Percentiles rank a stretch among this genome's conserved stretches.
phyloP scores from a whole-genome alignment of 441 rosid species.

The Mallotus repandus region DNA sequence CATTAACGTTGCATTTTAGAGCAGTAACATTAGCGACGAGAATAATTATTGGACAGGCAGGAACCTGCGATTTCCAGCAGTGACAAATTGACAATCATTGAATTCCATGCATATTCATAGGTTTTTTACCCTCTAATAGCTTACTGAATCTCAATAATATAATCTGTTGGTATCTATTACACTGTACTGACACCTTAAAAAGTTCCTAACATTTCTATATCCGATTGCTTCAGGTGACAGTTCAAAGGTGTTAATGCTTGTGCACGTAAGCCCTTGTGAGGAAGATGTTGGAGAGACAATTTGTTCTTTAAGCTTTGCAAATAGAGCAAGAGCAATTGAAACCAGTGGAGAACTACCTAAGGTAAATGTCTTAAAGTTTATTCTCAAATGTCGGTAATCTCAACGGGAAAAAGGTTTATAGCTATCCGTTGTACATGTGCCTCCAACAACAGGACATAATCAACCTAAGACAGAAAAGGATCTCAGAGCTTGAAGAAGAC shows the following conservation, averaged over 20 bases:
- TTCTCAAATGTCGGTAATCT: background rate
- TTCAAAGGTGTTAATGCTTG: conserved; percentile 88
- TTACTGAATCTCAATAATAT: background rate
- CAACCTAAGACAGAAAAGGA: conserved; percentile 50
- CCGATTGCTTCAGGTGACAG: conserved; percentile 48
- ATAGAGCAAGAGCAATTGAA: conserved; percentile 77
- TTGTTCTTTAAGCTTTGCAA: conserved; percentile 79
- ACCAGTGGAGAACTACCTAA: conserved; percentile 51
- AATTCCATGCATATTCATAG: background rate
- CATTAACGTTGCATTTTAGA: background rate
- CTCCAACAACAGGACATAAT: conserved; percentile 49
- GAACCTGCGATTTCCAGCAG: background rate
- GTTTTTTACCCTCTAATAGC: background rate
- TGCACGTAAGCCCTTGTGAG: conserved; percentile 73
- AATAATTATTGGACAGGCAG: background rate
- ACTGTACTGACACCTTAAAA: background rate
- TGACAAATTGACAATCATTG: background rate
- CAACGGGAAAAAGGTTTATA: background rate
- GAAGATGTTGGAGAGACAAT: conserved; percentile 76
- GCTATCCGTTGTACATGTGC: background rate
- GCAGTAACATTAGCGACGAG: background rate
- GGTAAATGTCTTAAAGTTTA: conserved; percentile 34
- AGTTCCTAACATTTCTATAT: conserved; percentile 13
- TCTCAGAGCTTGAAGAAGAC: conserved; percentile 58
- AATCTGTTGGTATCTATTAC: background rate